These are phyloP conservation scores for Rhodotorula graminis DNA, from an alignment of 768 basidiomycete species.

Conservation along the genomic window DNA sequence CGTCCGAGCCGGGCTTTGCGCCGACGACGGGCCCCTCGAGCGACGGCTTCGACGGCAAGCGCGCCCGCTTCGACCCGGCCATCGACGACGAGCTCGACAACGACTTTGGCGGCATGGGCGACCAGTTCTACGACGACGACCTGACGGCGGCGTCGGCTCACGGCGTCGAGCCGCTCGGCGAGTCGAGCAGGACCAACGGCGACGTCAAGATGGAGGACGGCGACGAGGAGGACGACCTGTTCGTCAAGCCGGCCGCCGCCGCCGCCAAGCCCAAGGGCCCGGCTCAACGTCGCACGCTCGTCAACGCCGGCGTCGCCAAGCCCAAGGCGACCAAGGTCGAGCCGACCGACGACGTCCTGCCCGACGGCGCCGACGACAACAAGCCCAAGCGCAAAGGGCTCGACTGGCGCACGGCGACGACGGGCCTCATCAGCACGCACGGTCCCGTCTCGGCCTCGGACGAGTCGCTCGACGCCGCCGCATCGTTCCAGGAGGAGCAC, in stretches of 20 bases:
- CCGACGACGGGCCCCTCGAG: constrained; percentile 48
- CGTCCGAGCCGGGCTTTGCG: constrained; percentile 49
- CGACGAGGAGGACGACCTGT: constrained; percentile 42
- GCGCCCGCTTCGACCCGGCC: constrained; percentile 24
- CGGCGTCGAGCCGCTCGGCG: constrained; percentile 38
- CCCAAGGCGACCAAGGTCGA: constrained; percentile 21
- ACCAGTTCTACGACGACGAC: constrained; percentile 38
- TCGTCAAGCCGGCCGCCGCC: constrained; percentile 35
- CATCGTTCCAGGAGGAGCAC: constrained; percentile 48
- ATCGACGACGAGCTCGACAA: not conserved
- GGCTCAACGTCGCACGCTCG: constrained; percentile 35
- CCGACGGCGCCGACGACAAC: constrained; percentile 1
- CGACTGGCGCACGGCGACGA: constrained; percentile 42
- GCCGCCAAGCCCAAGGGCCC: constrained; percentile 37
- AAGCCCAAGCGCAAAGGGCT: constrained; percentile 41
- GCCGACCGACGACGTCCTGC: not conserved
- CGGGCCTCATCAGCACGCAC: constrained; percentile 16
- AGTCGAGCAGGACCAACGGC: constrained; percentile 38
- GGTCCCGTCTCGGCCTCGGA: not conserved
- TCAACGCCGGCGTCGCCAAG: constrained; percentile 40
- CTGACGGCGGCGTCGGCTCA: not conserved
- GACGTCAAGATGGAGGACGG: constrained; percentile 40
- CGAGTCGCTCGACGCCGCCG: constrained; percentile 10
- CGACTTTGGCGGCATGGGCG: constrained; percentile 22
- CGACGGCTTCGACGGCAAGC: constrained; percentile 54